Conservation (phyloP, 1,139 yeast genomes). For the Blastobotrys indianensis region DNA sequence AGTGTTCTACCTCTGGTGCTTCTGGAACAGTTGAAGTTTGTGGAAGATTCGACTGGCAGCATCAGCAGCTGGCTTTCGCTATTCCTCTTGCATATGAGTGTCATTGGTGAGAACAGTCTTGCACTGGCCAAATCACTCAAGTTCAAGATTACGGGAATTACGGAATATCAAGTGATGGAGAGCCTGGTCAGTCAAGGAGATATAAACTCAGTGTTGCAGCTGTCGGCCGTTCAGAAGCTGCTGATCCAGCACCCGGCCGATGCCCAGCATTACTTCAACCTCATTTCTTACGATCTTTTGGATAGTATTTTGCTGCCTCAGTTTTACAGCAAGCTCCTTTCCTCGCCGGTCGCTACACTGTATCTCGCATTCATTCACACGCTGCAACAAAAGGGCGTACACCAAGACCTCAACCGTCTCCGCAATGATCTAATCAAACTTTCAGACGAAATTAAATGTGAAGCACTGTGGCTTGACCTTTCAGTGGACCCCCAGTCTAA, state of each 20-base stretch:
- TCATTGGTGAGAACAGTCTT: conserved; percentile 18
- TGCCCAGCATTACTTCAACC: too few species aligned
- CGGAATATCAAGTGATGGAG: too few species aligned
- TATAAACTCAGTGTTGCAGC: too few species aligned
- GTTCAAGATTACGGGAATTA: too few species aligned
- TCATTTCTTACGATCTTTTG: too few species aligned
- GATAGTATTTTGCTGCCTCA: too few species aligned
- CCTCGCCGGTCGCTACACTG: background rate
- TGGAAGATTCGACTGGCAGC: conserved; percentile 33
- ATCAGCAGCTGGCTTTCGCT: conserved; percentile 46
- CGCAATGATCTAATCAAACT: background rate
- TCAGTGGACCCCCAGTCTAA: background rate
- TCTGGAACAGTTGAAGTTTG: conserved; percentile 66
- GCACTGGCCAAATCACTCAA: too few species aligned
- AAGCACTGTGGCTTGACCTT: conserved; percentile 8
- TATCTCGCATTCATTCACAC: background rate
- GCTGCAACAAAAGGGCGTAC: background rate
- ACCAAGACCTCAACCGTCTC: too few species aligned
- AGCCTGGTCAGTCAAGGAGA: too few species aligned
- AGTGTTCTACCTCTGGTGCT: conserved; percentile 64
- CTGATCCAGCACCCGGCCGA: too few species aligned
- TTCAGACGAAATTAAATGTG: conserved; percentile 4
- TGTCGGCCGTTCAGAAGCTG: too few species aligned
- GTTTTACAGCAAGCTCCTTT: background rate
- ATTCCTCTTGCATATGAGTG: conserved; percentile 32